Base-by-base conservation (phyloP, 1,284 basidiomycete species). In the Anthracocystis walkeri region DNA sequence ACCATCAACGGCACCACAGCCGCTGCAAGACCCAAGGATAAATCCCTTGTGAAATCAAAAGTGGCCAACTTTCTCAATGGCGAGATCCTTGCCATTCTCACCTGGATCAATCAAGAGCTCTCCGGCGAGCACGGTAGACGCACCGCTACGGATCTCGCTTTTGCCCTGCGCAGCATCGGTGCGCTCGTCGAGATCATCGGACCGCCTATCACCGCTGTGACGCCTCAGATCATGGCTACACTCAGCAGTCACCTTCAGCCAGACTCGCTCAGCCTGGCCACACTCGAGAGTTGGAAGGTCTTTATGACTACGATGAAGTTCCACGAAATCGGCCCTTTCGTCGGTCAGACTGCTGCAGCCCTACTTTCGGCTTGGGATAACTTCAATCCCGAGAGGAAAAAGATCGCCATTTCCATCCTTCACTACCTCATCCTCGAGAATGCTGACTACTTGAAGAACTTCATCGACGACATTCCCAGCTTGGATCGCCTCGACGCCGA, bases 311-410 rank as follows among this genome's bases (percentile, higher is more conserved):
- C 90, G 0, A 86, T 97, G 44, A 87, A 88, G 5, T 89, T 90
- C 27, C 86, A 86, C 40, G 95, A 98, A 68, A 88, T 96, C 27
- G 92, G 93, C 1, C 90, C 93, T 1, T 91, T 94, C 82, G 89
- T 97, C 46, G 95, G 94, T 3, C 90, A 93, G 6, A 97, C 94
- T 0, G 93, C 91, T 31, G 95, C 97, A 0, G 91, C 93, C 0
- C 88, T 98, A 49, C 89, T 95, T 7, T 88, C 90, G 1, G 88
- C 89, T 1, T 99, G 97, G 97, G 82, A 88, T 3, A 87, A 86
- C 0, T 90, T 98, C 61, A 89, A 89, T 14, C 62, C 85, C 0
- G 81, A 85, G 5, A 90, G 91, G 53, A 89, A 89, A 18, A 84
- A 86, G 1, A 84, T 89, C 1, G 93, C 92, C 0, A 88, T 86